phyloP scores from a whole-genome alignment of 192 early-diverging fungal species.

The Linnemannia elongata region DNA sequence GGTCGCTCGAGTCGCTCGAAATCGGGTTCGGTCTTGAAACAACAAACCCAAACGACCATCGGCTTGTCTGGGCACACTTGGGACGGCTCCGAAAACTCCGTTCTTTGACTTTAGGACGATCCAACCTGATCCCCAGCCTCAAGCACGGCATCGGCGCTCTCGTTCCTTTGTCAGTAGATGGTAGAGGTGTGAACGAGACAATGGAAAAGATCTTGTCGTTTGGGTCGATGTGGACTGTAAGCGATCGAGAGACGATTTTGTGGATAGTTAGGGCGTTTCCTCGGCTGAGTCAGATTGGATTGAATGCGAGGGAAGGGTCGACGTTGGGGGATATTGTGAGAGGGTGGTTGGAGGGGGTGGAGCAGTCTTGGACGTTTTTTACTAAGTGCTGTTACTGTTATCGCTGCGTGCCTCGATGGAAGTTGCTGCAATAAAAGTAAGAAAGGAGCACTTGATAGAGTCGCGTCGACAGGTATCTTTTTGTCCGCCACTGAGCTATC shows the following conservation, averaged over 20 bases:
- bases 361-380: neutral
- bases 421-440: no score
- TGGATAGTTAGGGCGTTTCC: constrained; percentile 1
- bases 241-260: constrained; percentile 6
- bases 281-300: neutral
- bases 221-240: neutral
- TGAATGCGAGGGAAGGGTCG: neutral
- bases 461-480: no score
- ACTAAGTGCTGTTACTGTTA: no score
- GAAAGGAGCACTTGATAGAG: no score
- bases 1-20: neutral
- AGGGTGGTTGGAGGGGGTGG: neutral
- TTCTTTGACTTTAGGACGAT: neutral
- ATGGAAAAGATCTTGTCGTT: neutral
- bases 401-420: no score
- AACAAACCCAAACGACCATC: neutral
- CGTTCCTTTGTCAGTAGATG: neutral
- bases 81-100: constrained; percentile 8
- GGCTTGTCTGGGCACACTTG: constrained; percentile 12
- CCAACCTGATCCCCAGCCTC: constrained; percentile 8
- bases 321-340: neutral
- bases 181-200: neutral
- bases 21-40: neutral
- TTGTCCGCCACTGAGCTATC: no score
- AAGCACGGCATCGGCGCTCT: neutral